Evolutionary conservation across 176 grass and related monocot genomes (phyloP).

Genomic region (Thalia dealbata): DNA sequence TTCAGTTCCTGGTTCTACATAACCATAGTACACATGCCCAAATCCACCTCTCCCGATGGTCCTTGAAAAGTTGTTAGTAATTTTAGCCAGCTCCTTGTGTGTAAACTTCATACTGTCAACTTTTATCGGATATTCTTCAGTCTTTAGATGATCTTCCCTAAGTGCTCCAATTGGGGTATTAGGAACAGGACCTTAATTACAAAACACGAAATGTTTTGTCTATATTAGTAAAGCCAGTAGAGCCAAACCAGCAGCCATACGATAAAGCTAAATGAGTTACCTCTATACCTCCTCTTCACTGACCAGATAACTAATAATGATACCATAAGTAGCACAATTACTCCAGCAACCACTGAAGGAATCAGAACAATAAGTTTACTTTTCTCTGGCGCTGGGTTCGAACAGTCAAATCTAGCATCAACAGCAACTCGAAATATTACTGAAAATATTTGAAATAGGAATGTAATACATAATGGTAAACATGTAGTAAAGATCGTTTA

Average conservation of each 20-base stretch:
- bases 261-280: neutral
- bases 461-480: no score
- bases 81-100: neutral
- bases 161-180: neutral
- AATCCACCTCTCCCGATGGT: slow-evolving; percentile 5
- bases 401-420: no score
- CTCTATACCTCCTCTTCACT: neutral
- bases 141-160: neutral
- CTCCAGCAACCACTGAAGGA: neutral
- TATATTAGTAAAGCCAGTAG: no score
- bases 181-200: neutral
- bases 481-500: no score
- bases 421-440: no score
- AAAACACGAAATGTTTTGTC: neutral
- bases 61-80: neutral
- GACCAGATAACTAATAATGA: neutral
- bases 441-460: no score
- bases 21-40: neutral
- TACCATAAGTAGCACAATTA: neutral
- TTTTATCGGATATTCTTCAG: slow-evolving; percentile 21
- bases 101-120: neutral
- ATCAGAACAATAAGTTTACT: slow-evolving; percentile 2
- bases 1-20: neutral
- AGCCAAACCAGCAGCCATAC: no score
- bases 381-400: neutral